phyloP scores from a whole-genome alignment of 139 green algal species.

The Axilococcus clingmanii region DNA sequence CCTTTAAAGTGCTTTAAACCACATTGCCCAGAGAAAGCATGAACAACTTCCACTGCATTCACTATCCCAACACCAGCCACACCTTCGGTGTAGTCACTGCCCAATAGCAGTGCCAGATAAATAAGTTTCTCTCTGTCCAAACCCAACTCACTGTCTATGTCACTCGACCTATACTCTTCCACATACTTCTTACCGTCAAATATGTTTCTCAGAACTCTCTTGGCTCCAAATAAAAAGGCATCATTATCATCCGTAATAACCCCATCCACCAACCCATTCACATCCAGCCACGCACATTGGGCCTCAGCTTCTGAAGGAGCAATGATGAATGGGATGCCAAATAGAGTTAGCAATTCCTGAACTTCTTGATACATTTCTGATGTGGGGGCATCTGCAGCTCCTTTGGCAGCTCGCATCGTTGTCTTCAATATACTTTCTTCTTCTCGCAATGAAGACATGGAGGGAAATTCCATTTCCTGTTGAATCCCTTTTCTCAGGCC shows the following conservation, averaged over 20 bases:
- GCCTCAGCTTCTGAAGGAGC: conserved; percentile 90
- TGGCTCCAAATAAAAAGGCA: conserved; percentile 92
- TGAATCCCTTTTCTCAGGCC: too few species aligned
- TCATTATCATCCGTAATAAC: conserved; percentile 98
- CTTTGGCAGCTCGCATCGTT: conserved; percentile 7
- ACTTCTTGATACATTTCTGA: conserved; percentile 74
- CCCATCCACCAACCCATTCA: conserved; percentile 79
- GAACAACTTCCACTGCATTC: conserved; percentile 89
- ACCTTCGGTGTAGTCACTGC: conserved; percentile 89
- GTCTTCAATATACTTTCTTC: conserved; percentile 22
- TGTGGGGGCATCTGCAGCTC: conserved; percentile 47
- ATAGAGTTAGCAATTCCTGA: conserved; percentile 89
- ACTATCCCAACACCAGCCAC: conserved; percentile 81
- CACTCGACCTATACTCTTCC: conserved; percentile 77
- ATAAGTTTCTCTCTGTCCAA: conserved; percentile 53
- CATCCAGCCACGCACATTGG: conserved; percentile 87
- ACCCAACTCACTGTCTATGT: conserved; percentile 79
- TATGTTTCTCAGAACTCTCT: conserved; percentile 76
- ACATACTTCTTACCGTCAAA: conserved; percentile 80
- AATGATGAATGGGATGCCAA: conserved; percentile 96
- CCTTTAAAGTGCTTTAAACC: conserved; percentile 43
- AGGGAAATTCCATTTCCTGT: too few species aligned
- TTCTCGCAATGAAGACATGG: conserved; percentile 20
- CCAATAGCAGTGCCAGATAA: conserved; percentile 84
- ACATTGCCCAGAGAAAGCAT: conserved; percentile 51